phyloP scores from a whole-genome alignment of 371 early-diverging fungal genomes.

The Entomophthora muscae region DNA sequence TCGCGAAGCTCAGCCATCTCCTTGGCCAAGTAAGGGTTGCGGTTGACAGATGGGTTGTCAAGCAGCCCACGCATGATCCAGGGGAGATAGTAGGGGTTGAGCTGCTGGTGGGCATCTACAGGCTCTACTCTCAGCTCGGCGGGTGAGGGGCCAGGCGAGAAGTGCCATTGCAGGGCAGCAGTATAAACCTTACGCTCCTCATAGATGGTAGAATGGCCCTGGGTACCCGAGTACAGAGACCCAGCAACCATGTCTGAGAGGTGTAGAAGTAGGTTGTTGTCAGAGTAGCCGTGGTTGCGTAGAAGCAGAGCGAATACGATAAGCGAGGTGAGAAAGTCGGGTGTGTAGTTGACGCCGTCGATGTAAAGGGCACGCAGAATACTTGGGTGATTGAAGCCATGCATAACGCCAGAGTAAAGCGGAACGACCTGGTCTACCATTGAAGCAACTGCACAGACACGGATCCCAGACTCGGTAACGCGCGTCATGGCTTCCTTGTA shows the following conservation, averaged over 20 bases:
- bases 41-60: constrained; percentile 37
- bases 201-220: constrained; percentile 82
- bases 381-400: constrained; percentile 66
- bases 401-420: constrained; percentile 73
- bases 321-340: constrained; percentile 65
- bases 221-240: constrained; percentile 56
- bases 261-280: constrained; percentile 66
- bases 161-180: constrained; percentile 16
- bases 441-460: constrained; percentile 43
- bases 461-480: constrained; percentile 42
- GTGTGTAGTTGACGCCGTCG: constrained; percentile 44
- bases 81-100: constrained; percentile 76
- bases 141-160: constrained; percentile 15
- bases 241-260: constrained; percentile 73
- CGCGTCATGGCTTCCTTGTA: constrained; percentile 48
- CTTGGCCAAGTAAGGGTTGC: constrained; percentile 24
- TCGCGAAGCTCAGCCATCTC: constrained; percentile 38
- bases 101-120: constrained; percentile 29
- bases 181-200: constrained; percentile 70
- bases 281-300: constrained; percentile 64
- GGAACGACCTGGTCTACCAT: constrained; percentile 92
- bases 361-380: constrained; percentile 77
- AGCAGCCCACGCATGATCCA: constrained; percentile 76
- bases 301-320: constrained; percentile 65
- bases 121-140: constrained; percentile 16